Percentiles rank a stretch among this genome's conserved stretches.
phyloP scores from a whole-genome alignment of 108 stramenopile genomes.

The Nitzschia sp. region DNA sequence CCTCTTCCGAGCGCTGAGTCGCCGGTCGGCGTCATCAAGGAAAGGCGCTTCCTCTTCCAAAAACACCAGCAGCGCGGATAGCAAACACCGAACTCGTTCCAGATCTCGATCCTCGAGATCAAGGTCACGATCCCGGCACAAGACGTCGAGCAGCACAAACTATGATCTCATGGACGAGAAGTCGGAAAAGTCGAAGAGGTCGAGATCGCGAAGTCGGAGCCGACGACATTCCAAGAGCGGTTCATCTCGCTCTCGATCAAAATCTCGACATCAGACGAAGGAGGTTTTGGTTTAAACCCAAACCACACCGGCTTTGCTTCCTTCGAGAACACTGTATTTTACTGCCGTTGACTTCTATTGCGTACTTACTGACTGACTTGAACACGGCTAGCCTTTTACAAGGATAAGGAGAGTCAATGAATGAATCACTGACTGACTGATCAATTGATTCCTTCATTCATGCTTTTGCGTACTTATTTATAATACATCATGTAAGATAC shows the following conservation, averaged over 20 bases:
- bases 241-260: constrained; percentile 46
- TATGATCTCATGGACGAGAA: constrained; percentile 76
- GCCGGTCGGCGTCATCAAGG: constrained; percentile 45
- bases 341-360: too few species aligned
- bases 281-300: constrained; percentile 20
- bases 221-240: constrained; percentile 34
- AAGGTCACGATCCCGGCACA: constrained; percentile 14
- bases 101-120: constrained; percentile 31
- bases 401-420: too few species aligned
- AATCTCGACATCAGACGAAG: constrained; percentile 24
- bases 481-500: too few species aligned
- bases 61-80: constrained; percentile 1
- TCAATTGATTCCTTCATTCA: too few species aligned
- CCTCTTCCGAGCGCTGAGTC: constrained; percentile 51
- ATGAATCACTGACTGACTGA: too few species aligned
- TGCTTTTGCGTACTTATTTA: too few species aligned
- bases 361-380: too few species aligned
- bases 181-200: constrained; percentile 34
- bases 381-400: too few species aligned
- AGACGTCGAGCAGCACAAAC: constrained; percentile 20
- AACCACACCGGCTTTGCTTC: too few species aligned
- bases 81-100: constrained; percentile 29
- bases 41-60: constrained; percentile 46
- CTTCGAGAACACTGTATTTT: background rate
- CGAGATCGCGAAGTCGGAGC: constrained; percentile 54